phyloP scores from a whole-genome alignment of 1,139 yeast species.

The Candida buenavistaensis region DNA sequence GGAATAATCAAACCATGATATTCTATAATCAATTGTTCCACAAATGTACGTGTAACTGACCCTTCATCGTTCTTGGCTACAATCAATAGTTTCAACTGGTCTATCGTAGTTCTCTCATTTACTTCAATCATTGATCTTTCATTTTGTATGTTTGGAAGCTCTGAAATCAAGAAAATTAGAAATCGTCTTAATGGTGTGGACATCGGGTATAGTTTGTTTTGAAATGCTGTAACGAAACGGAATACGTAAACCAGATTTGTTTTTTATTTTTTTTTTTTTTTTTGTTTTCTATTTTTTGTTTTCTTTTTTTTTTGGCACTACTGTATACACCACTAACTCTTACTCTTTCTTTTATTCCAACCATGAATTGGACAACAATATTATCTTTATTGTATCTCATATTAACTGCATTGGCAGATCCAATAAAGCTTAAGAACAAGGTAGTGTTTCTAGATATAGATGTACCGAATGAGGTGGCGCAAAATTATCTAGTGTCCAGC shows the following conservation, averaged over 20 bases:
- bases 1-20: conserved; percentile 15
- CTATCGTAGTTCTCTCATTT: conserved; percentile 20
- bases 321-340: too few relatives aligned
- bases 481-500: not conserved
- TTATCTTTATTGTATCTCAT: not conserved
- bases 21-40: conserved; percentile 26
- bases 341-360: too few relatives aligned
- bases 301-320: too few relatives aligned
- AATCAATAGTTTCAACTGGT: conserved; percentile 23
- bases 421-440: not conserved
- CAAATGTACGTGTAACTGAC: conserved; percentile 29
- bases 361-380: not conserved
- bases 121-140: conserved; percentile 27
- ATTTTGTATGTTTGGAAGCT: conserved; percentile 20
- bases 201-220: too few relatives aligned
- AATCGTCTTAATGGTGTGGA: conserved; percentile 5
- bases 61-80: conserved; percentile 24
- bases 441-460: not conserved
- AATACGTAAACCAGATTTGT: too few relatives aligned
- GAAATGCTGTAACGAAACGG: too few relatives aligned
- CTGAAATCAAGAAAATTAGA: conserved; percentile 17
- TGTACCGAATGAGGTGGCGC: not conserved
- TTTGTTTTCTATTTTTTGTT: too few relatives aligned
- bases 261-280: too few relatives aligned
- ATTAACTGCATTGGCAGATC: not conserved